These are phyloP conservation scores for Deuterostichococcus epilithicus DNA, from an alignment of 139 green algal genomes.

Conservation along the genomic window DNA sequence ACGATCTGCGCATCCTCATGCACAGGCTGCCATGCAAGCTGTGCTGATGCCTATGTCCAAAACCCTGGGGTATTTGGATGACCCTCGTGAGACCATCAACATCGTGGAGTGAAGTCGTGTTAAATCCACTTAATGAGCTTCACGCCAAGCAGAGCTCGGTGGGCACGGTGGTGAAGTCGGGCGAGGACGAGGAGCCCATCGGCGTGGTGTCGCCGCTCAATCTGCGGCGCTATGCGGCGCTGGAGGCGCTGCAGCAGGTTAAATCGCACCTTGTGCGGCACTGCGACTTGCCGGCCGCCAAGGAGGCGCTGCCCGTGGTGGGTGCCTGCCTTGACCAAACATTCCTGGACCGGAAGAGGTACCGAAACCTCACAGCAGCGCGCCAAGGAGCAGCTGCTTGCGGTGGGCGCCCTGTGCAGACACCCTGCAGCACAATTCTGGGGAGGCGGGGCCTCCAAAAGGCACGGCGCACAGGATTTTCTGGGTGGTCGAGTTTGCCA, in stretches of 20 bases:
- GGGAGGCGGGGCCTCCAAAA: too few species aligned
- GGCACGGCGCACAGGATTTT: too few species aligned
- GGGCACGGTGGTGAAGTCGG: slow-evolving; percentile 81
- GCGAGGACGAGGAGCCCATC: slow-evolving; percentile 77
- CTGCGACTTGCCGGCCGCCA: slow-evolving; percentile 14
- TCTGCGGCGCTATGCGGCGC: slow-evolving; percentile 31
- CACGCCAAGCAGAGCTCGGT: slow-evolving; percentile 47
- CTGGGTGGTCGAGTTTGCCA: too few species aligned
- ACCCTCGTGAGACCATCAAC: background rate
- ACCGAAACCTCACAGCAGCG: too few species aligned
- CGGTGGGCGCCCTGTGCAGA: too few species aligned
- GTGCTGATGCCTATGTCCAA: too few species aligned
- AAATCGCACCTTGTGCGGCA: slow-evolving; percentile 46
- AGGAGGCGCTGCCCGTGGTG: slow-evolving; percentile 29
- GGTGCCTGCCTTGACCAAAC: background rate
- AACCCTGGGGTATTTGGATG: too few species aligned
- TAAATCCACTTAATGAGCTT: too few species aligned
- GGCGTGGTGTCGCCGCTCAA: slow-evolving; percentile 71
- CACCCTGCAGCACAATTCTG: too few species aligned
- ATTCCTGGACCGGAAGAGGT: too few species aligned
- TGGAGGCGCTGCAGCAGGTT: slow-evolving; percentile 55
- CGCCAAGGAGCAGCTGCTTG: too few species aligned
- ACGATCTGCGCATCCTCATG: background rate
- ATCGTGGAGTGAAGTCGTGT: background rate
- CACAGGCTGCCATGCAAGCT: too few species aligned